Percentiles rank a stretch among this genome's conserved stretches.
Conservation (phyloP, 2,329 filamentous ascomycete genomes). For the Penicillium crustosum region DNA sequence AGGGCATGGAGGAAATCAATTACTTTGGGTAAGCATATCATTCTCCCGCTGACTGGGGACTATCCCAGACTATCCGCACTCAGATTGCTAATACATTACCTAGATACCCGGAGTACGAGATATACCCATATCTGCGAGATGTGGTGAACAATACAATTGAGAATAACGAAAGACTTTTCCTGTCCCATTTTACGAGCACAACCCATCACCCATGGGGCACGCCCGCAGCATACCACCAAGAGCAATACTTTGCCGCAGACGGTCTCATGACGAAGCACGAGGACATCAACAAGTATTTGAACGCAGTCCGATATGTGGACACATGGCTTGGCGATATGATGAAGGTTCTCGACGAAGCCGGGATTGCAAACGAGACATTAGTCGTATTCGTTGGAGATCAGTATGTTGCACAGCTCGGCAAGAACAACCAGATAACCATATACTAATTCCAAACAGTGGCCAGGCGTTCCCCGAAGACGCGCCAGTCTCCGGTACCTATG, state of each 20-base stretch:
- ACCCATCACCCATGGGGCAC: constrained; percentile 47
- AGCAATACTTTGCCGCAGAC: constrained; percentile 27
- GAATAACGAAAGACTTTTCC: constrained; percentile 30
- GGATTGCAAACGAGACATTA: constrained; percentile 48
- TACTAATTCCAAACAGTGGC: constrained; percentile 29
- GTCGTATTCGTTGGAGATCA: constrained; percentile 48
- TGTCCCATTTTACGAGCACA: constrained; percentile 36
- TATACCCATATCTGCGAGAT: constrained; percentile 27
- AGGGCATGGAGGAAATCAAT: constrained; percentile 36
- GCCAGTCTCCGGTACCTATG: constrained; percentile 41
- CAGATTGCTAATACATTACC: neutral
- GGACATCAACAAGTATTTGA: constrained; percentile 45
- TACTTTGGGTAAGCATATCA: constrained; percentile 44
- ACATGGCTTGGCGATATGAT: constrained; percentile 43
- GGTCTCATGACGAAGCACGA: constrained; percentile 28
- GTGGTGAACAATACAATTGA: constrained; percentile 30
- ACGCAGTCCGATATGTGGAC: constrained; percentile 44
- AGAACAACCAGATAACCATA: neutral
- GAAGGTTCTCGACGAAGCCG: constrained; percentile 43
- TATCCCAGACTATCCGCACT: neutral
- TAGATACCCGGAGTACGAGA: constrained; percentile 25
- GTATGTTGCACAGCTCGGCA: constrained; percentile 10
- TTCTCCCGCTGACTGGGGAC: neutral
- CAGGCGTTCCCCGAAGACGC: constrained; percentile 47
- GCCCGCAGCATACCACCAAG: constrained; percentile 31